Evolutionary conservation across 2,329 filamentous ascomycete species (phyloP).

Genomic region (Amesomyces nigricolor): DNA sequence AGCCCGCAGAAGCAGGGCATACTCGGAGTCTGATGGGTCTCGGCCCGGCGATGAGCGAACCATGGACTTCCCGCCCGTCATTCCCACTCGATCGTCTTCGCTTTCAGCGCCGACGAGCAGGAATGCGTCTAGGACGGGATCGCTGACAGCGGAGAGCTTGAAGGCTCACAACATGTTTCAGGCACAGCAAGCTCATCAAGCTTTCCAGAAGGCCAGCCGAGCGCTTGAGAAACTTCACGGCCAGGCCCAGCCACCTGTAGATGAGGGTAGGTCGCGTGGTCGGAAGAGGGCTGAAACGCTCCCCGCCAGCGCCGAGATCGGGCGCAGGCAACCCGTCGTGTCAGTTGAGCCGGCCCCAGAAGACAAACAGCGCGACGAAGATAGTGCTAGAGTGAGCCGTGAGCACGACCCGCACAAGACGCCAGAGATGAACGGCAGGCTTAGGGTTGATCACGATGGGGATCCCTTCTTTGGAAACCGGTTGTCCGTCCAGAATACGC

Average conservation of each 20-base stretch:
- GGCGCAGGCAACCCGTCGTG: conserved; percentile 11
- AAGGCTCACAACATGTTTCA: conserved; percentile 47
- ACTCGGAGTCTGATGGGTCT: conserved; percentile 45
- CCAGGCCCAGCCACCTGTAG: conserved; percentile 11
- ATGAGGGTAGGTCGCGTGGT: neutral
- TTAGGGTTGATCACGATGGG: conserved; percentile 46
- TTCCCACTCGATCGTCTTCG: conserved; percentile 54
- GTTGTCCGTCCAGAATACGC: conserved; percentile 52
- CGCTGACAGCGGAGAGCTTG: conserved; percentile 54
- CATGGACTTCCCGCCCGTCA: conserved; percentile 54
- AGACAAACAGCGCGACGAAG: conserved; percentile 14
- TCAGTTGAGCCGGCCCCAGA: conserved; percentile 13
- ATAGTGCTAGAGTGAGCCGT: neutral
- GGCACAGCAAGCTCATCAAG: conserved; percentile 28
- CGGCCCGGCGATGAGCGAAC: conserved; percentile 45
- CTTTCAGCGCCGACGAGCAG: conserved; percentile 58
- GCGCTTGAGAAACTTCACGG: conserved; percentile 22
- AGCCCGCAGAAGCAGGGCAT: conserved; percentile 36
- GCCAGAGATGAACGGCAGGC: conserved; percentile 30
- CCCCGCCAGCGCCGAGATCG: neutral
- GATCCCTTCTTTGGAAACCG: conserved; percentile 50
- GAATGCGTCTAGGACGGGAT: conserved; percentile 49
- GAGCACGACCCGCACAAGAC: conserved; percentile 10
- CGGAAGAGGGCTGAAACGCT: neutral
- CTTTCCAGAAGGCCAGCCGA: conserved; percentile 21